These are phyloP conservation scores for Limnomonas spitsbergensis DNA, from an alignment of 139 green algal genomes.

Conservation along the genomic window DNA sequence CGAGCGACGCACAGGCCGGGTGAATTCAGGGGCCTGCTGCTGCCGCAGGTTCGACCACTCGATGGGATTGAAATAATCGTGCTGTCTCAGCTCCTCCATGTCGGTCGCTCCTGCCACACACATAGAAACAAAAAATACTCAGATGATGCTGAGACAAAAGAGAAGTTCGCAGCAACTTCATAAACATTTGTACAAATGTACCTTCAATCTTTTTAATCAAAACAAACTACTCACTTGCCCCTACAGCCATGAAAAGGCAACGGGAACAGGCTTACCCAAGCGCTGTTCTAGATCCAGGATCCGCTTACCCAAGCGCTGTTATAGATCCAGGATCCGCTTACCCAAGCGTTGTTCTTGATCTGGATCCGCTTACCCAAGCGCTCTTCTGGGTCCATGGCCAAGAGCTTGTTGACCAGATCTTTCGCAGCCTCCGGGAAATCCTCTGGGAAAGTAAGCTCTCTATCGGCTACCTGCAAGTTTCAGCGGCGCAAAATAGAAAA, in stretches of 20 bases:
- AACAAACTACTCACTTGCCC: too few species aligned
- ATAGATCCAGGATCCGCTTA: slow-evolving; percentile 50
- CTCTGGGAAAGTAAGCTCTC: slow-evolving; percentile 41
- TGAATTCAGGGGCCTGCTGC: slow-evolving; percentile 28
- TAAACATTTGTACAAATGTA: too few species aligned
- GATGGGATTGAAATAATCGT: slow-evolving; percentile 67
- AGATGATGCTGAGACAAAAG: too few species aligned
- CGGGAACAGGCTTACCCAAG: too few species aligned
- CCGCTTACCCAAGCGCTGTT: slow-evolving; percentile 59
- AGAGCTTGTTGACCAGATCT: slow-evolving; percentile 66
- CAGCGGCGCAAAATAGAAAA: too few species aligned
- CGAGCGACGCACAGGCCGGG: slow-evolving; percentile 11
- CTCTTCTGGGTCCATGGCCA: slow-evolving; percentile 54
- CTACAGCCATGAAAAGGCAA: too few species aligned
- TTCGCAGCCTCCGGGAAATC: slow-evolving; percentile 31
- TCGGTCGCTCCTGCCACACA: slow-evolving; percentile 39
- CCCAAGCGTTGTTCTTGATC: too few species aligned
- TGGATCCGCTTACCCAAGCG: slow-evolving; percentile 68
- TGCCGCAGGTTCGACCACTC: slow-evolving; percentile 36
- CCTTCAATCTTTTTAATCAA: too few species aligned
- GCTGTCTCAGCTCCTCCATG: slow-evolving; percentile 55
- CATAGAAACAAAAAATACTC: too few species aligned
- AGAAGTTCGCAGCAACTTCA: too few species aligned
- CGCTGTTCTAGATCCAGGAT: too few species aligned
- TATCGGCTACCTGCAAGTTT: slow-evolving; percentile 35